Conservation (phyloP, 2,329 filamentous ascomycete species). For the Aspergillus sp. region DNA sequence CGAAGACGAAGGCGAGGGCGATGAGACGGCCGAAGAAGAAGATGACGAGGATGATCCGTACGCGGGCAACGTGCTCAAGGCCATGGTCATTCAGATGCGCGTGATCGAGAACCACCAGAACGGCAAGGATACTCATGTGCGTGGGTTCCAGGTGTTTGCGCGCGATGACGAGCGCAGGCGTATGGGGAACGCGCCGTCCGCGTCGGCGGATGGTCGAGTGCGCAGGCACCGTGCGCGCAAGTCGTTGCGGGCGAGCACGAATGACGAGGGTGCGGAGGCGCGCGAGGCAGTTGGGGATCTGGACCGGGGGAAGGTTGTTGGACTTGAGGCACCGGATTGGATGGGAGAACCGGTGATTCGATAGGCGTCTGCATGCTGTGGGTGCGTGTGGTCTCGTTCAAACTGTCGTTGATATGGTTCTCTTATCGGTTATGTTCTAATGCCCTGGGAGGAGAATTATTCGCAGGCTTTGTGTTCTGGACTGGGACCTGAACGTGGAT, state of each 20-base stretch:
- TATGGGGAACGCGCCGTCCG: conserved; percentile 31
- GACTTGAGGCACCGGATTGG: conserved; percentile 48
- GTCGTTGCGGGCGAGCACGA: conserved; percentile 26
- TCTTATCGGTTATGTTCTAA: background rate
- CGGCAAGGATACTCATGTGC: conserved; percentile 96
- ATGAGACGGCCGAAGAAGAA: conserved; percentile 29
- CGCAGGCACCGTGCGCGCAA: conserved; percentile 30
- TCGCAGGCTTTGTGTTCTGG: background rate
- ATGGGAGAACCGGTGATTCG: conserved; percentile 51
- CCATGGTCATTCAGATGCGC: conserved; percentile 85
- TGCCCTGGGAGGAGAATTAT: background rate
- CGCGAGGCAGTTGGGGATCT: conserved; percentile 24
- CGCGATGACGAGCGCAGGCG: conserved; percentile 41
- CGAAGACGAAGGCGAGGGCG: conserved; percentile 26
- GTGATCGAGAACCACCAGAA: conserved; percentile 98
- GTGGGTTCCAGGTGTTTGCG: conserved; percentile 84
- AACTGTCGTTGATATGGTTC: background rate
- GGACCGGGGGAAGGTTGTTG: conserved; percentile 27
- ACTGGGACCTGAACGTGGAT: background rate
- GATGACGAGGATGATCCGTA: conserved; percentile 37
- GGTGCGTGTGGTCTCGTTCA: background rate
- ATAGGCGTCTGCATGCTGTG: conserved; percentile 14
- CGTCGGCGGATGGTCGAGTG: conserved; percentile 31
- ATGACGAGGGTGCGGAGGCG: conserved; percentile 23
- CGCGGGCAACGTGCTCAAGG: conserved; percentile 74